Evolutionary conservation across 2,329 filamentous ascomycete species (phyloP), one percentile per base, ranked within the genome.

Genomic region (Exophiala phaeomuriformis): DNA sequence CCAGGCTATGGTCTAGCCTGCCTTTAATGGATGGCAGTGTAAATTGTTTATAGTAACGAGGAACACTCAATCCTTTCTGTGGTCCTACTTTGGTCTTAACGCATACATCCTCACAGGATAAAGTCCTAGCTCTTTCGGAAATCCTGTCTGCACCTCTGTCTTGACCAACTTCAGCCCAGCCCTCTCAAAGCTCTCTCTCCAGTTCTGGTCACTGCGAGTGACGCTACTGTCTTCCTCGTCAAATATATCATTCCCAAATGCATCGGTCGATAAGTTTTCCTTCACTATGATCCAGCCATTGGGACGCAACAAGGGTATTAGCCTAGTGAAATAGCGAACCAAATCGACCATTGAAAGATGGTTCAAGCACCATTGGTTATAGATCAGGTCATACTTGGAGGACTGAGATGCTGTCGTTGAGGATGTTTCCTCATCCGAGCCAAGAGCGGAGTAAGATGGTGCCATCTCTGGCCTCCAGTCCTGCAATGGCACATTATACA

Each of bases 301-400:
- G 12, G 68, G 51, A 45, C 67, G 62, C 27, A 85, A 63, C 0
- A 73, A 74, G 0, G 68, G 62, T 45, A 76, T 77, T 66, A 87
- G 87, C 29, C 80, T 75, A 52, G 71, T 62, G 10, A 96, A 69
- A 64, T 84, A 95, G 1, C 72, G 72, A 1, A 86, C 74, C 3
- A 96, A 67, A 67, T 94, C 82, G 5, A 69, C 70, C 66, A 95
- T 89, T 0, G 80, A 89, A 51, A 95, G 72, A 68, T 96, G 85
- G 28, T 88, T 86, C 5, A 91, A 70, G 68, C 90, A 96, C 90
- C 90, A 95, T 69, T 96, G 90, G 49, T 81, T 85, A 88, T 88
- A 95, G 56, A 96, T 82, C 43, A 95, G 68, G 66, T 90, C 85
- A 69, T 96, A 96, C 46, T 71, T 67, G 30, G 79, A 76, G 68